A percentile compares a stretch with the other conserved stretches of the same genome.
Evolutionary conservation across 768 basidiomycete genomes (phyloP).

Genomic region (Russula lepida): DNA sequence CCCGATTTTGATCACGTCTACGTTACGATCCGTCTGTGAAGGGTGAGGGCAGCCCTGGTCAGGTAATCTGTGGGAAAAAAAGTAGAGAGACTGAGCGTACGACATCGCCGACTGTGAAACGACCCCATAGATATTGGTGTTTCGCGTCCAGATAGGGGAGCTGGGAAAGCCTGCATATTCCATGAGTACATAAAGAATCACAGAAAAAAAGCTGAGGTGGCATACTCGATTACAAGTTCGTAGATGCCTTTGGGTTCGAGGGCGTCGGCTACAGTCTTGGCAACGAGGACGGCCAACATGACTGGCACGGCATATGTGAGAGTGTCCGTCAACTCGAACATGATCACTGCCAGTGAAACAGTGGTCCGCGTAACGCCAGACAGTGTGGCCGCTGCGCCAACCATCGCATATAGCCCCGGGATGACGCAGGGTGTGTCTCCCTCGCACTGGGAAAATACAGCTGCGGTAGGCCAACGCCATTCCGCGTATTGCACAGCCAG

Average conservation of each 20-base stretch:
- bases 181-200: background rate
- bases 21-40: slow-evolving; percentile 54
- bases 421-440: slow-evolving; percentile 67
- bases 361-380: slow-evolving; percentile 95
- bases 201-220: background rate
- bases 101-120: slow-evolving; percentile 65
- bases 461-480: slow-evolving; percentile 46
- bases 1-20: slow-evolving; percentile 66
- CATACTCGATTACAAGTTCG: slow-evolving; percentile 85
- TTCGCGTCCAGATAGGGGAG: slow-evolving; percentile 91
- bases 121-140: slow-evolving; percentile 83
- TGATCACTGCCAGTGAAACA: slow-evolving; percentile 92
- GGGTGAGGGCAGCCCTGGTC: background rate
- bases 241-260: slow-evolving; percentile 93
- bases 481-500: slow-evolving; percentile 72
- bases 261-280: slow-evolving; percentile 83
- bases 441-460: slow-evolving; percentile 58
- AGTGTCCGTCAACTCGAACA: slow-evolving; percentile 90
- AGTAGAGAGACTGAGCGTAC: slow-evolving; percentile 37
- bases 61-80: background rate
- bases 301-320: slow-evolving; percentile 87
- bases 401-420: slow-evolving; percentile 92
- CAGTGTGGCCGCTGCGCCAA: slow-evolving; percentile 87
- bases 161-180: slow-evolving; percentile 50
- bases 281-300: slow-evolving; percentile 81